Evolutionary conservation across 352 stramenopile genomes (phyloP).

Genomic region (Globisporangium rhizosaccharum): DNA sequence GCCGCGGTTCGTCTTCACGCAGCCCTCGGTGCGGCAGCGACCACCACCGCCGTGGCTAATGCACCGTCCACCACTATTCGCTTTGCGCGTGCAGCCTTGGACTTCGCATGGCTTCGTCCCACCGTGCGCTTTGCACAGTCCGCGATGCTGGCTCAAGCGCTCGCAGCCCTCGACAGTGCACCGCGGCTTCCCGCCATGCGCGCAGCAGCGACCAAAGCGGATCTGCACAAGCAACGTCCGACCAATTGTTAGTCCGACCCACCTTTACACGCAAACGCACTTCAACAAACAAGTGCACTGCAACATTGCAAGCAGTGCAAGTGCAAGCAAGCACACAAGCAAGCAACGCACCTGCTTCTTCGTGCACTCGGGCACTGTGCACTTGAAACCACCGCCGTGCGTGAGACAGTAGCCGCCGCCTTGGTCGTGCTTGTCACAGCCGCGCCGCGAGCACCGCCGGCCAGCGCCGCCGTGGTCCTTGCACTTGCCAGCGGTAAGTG

Average conservation of each 20-base stretch:
- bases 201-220: slow-evolving; percentile 67
- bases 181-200: slow-evolving; percentile 65
- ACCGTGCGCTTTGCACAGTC: slow-evolving; percentile 79
- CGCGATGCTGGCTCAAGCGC: slow-evolving; percentile 50
- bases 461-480: slow-evolving; percentile 70
- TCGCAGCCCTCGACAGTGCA: slow-evolving; percentile 66
- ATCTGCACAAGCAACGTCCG: slow-evolving; percentile 23
- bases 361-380: slow-evolving; percentile 53
- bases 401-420: slow-evolving; percentile 68
- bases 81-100: slow-evolving; percentile 54
- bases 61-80: slow-evolving; percentile 74
- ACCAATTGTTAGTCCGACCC: neutral
- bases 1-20: slow-evolving; percentile 70
- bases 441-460: slow-evolving; percentile 55
- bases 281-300: neutral
- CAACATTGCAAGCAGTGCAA: neutral
- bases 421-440: slow-evolving; percentile 78
- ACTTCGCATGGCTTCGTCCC: slow-evolving; percentile 61
- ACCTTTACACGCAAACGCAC: neutral
- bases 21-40: slow-evolving; percentile 58
- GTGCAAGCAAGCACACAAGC: neutral
- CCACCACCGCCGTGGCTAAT: slow-evolving; percentile 77
- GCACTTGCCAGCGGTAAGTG: slow-evolving; percentile 60
- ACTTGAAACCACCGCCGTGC: slow-evolving; percentile 70
- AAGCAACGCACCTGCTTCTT: slow-evolving; percentile 68